Conservation (phyloP, 352 stramenopile genomes). For the Blastocystis sp. region DNA sequence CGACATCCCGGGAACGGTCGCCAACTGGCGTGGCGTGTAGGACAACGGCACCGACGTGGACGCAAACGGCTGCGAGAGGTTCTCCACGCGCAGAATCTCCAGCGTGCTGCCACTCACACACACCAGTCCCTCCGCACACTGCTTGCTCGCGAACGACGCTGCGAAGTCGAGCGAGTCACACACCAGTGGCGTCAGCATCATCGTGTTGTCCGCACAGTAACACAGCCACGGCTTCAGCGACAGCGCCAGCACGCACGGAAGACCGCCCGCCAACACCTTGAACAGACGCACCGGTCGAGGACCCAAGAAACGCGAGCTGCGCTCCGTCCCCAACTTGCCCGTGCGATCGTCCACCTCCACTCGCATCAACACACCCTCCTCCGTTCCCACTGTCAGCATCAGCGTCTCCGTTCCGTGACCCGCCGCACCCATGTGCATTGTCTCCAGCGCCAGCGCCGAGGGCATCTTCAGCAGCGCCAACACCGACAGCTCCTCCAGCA, state of each 20-base stretch:
- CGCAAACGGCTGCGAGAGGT: slow-evolving; percentile 87
- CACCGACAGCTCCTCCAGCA: slow-evolving; percentile 57
- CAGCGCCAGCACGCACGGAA: slow-evolving; percentile 76
- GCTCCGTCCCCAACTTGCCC: slow-evolving; percentile 62
- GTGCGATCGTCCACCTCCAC: slow-evolving; percentile 76
- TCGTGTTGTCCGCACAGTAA: slow-evolving; percentile 75
- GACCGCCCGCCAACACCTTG: slow-evolving; percentile 68
- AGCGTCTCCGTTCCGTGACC: slow-evolving; percentile 46
- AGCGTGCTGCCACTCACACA: slow-evolving; percentile 84
- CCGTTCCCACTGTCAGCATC: slow-evolving; percentile 71
- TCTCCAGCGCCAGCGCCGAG: slow-evolving; percentile 52
- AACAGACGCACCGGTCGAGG: slow-evolving; percentile 81
- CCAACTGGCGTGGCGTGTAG: slow-evolving; percentile 90
- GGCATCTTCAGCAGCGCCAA: slow-evolving; percentile 31
- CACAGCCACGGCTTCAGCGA: slow-evolving; percentile 88
- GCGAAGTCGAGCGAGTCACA: slow-evolving; percentile 85
- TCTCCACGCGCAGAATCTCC: slow-evolving; percentile 88
- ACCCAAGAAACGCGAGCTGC: slow-evolving; percentile 81
- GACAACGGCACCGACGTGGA: slow-evolving; percentile 82
- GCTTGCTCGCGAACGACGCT: slow-evolving; percentile 85
- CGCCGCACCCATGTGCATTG: slow-evolving; percentile 28
- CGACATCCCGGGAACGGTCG: slow-evolving; percentile 70
- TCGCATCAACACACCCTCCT: slow-evolving; percentile 87
- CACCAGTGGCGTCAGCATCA: slow-evolving; percentile 82
- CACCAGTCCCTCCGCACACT: slow-evolving; percentile 88